Evolutionary conservation across 1,284 basidiomycete species (phyloP).

Genomic region (Waitea zeae): DNA sequence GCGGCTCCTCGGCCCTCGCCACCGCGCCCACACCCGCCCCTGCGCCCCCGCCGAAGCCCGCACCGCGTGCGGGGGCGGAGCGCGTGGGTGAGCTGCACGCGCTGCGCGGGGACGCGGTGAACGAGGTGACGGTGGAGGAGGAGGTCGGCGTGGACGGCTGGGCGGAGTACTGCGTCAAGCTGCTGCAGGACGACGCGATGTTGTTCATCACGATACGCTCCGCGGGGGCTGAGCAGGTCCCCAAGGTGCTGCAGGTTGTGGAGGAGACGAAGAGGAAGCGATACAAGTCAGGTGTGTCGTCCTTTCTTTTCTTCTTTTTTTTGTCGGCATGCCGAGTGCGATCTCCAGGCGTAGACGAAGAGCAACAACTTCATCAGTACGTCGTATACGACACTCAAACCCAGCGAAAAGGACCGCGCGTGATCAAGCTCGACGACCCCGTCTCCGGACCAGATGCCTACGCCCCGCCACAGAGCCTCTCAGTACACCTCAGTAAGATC

Average conservation of each 20-base stretch:
- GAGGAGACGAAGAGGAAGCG: conserved; percentile 62
- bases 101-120: conserved; percentile 24
- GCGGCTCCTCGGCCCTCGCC: not conserved
- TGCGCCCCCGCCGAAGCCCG: conserved; percentile 37
- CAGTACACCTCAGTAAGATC: conserved; percentile 66
- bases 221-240: conserved; percentile 42
- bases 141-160: conserved; percentile 52
- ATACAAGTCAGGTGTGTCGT: conserved; percentile 45
- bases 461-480: conserved; percentile 43
- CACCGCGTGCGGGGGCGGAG: conserved; percentile 42
- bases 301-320: not conserved
- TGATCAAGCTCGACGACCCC: conserved; percentile 46
- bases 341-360: too few relatives aligned
- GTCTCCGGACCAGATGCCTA: conserved; percentile 27
- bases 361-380: conserved; percentile 61
- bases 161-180: conserved; percentile 42
- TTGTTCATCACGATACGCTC: conserved; percentile 60
- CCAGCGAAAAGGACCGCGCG: conserved; percentile 31
- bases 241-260: conserved; percentile 64
- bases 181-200: conserved; percentile 61
- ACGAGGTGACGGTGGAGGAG: conserved; percentile 53
- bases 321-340: conserved; percentile 16
- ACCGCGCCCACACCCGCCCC: conserved; percentile 13
- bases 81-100: conserved; percentile 48
- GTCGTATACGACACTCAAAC: conserved; percentile 44